Evolutionary conservation across 768 basidiomycete genomes (phyloP).

Genomic region (Paxillus involutus): DNA sequence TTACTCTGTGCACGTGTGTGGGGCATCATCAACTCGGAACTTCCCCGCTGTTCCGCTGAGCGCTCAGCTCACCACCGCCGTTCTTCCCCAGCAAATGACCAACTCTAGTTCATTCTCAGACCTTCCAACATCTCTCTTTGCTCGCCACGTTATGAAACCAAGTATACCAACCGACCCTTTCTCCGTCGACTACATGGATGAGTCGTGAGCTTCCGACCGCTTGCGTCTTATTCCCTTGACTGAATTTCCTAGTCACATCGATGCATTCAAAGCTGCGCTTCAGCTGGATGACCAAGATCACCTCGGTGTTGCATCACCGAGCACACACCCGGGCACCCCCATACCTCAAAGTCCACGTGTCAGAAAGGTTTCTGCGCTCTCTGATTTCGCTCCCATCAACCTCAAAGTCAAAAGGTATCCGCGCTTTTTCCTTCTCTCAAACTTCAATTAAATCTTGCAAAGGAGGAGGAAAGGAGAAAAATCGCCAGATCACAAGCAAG

Average conservation of each 20-base stretch:
- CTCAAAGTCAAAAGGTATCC: slow-evolving; percentile 71
- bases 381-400: slow-evolving; percentile 91
- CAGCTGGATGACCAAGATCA: slow-evolving; percentile 50
- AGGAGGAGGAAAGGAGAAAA: slow-evolving; percentile 38
- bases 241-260: slow-evolving; percentile 51
- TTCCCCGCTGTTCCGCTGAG: background rate
- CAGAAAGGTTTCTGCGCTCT: slow-evolving; percentile 78
- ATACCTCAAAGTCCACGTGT: slow-evolving; percentile 46
- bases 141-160: slow-evolving; percentile 15
- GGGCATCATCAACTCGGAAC: background rate
- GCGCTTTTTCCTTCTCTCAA: background rate
- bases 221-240: background rate
- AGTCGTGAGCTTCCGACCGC: slow-evolving; percentile 51
- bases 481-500: slow-evolving; percentile 50
- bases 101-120: background rate
- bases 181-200: slow-evolving; percentile 62
- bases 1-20: too few relatives aligned
- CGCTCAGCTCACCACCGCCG: background rate
- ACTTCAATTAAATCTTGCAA: slow-evolving; percentile 6
- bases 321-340: slow-evolving; percentile 19
- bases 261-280: slow-evolving; percentile 77
- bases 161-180: slow-evolving; percentile 29
- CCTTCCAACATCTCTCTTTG: background rate
- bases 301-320: slow-evolving; percentile 22
- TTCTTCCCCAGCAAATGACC: background rate